Evolutionary conservation across 2,329 filamentous ascomycete species (phyloP).

Genomic region (Colletotrichum sp.): DNA sequence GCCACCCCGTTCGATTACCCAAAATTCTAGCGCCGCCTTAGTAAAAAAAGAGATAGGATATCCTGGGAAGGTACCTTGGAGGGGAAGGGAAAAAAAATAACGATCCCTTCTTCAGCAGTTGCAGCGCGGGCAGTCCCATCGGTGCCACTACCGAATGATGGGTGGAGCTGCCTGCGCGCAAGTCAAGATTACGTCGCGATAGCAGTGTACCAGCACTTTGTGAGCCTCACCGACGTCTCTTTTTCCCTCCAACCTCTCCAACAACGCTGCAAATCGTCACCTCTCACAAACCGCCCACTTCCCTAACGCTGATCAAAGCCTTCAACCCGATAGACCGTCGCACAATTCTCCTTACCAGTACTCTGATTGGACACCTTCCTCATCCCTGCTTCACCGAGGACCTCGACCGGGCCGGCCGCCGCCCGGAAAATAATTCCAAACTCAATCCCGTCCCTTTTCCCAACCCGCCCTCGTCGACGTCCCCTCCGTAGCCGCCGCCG

Average conservation of each 20-base stretch:
- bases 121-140: neutral
- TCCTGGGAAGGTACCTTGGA: neutral
- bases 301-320: neutral
- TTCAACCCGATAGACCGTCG: neutral
- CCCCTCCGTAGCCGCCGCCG: neutral
- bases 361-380: neutral
- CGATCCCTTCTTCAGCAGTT: neutral
- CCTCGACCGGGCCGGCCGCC: conserved; percentile 6
- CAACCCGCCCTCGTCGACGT: neutral
- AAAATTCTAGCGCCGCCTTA: neutral
- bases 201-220: conserved; percentile 2
- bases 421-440: neutral
- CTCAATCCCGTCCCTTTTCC: neutral
- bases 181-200: conserved; percentile 18
- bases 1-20: neutral
- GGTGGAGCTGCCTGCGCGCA: conserved; percentile 14
- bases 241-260: neutral
- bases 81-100: neutral
- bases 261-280: neutral
- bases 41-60: neutral
- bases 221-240: conserved; percentile 7
- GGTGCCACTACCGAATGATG: conserved; percentile 10
- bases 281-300: neutral
- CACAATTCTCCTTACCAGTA: neutral
- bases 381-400: neutral